A percentile compares a stretch with the other conserved stretches of the same genome.
Conservation (phyloP, 768 basidiomycete genomes). For the Sporobolomyces roseus region DNA sequence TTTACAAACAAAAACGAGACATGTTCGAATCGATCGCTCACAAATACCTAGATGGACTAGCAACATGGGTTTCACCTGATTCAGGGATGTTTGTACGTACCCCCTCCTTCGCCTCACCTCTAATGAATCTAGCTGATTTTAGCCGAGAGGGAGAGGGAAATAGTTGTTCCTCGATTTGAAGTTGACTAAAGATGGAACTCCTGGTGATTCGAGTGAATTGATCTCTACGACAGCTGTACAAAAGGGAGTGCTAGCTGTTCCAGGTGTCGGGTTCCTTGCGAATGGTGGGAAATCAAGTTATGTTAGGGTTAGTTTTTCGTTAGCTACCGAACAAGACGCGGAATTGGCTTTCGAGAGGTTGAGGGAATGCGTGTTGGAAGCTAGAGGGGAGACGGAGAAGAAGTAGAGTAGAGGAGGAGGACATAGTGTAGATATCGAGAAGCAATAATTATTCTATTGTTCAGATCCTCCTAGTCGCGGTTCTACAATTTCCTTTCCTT, state of each 20-base stretch:
- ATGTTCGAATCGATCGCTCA: conserved; percentile 72
- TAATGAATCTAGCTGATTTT: too few species aligned
- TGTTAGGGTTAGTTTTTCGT: conserved; percentile 77
- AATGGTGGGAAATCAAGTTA: conserved; percentile 65
- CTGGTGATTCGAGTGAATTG: conserved; percentile 67
- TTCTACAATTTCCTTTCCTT: conserved; percentile 4
- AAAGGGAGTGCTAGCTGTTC: conserved; percentile 81
- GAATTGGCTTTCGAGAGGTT: conserved; percentile 70
- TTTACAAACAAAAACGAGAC: conserved; percentile 70
- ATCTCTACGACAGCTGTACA: conserved; percentile 72
- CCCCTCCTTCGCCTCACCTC: background rate
- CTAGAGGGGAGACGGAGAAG: background rate
- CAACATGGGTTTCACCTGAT: conserved; percentile 58
- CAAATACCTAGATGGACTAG: conserved; percentile 71
- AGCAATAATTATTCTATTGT: too few species aligned
- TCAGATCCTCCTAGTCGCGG: too few species aligned
- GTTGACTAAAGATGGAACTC: conserved; percentile 45
- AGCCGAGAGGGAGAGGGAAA: background rate
- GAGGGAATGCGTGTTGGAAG: conserved; percentile 41
- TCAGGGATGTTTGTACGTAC: conserved; percentile 74
- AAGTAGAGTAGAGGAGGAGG: too few species aligned
- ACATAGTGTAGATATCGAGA: too few species aligned
- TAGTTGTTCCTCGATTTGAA: conserved; percentile 42
- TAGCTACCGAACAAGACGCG: conserved; percentile 63
- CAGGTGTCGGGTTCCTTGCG: conserved; percentile 75